Conservation (phyloP, 495 filamentous ascomycete genomes). For the Cudoniella acicularis region DNA sequence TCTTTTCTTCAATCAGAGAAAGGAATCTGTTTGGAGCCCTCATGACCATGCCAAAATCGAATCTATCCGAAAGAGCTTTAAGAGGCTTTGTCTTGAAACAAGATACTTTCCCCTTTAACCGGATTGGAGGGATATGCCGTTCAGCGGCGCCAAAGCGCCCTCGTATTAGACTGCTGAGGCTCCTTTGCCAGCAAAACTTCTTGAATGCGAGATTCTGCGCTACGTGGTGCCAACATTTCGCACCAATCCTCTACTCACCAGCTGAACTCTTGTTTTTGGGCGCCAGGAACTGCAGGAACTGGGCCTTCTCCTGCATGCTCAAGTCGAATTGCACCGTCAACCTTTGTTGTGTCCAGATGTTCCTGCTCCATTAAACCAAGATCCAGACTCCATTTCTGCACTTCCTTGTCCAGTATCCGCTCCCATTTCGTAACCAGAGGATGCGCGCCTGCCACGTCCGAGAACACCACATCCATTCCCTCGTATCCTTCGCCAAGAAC, state of each 20-base stretch:
- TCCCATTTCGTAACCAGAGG: conserved; percentile 58
- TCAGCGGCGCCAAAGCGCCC: no score
- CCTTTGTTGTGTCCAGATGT: conserved; percentile 1
- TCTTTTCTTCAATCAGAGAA: no score
- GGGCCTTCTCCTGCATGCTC: not conserved
- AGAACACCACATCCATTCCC: conserved; percentile 39
- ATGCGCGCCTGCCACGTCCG: conserved; percentile 55
- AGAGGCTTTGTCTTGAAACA: not conserved
- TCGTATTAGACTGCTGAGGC: no score
- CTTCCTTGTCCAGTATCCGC: conserved; percentile 37
- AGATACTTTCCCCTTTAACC: not conserved
- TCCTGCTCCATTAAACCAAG: conserved; percentile 28
- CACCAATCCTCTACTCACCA: not conserved
- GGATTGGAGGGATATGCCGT: not conserved
- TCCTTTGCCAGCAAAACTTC: not conserved
- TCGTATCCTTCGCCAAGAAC: conserved; percentile 33
- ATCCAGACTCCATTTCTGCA: conserved; percentile 37
- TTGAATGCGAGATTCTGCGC: no score
- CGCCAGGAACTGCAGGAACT: not conserved
- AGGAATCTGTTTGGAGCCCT: no score
- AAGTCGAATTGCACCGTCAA: not conserved
- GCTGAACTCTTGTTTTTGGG: not conserved
- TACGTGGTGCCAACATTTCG: not conserved
- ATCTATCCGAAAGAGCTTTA: no score
- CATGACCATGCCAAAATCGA: no score